A percentile compares a stretch with the other conserved stretches of the same genome.
phyloP scores from a whole-genome alignment of 441 rosid species.

The Erodium texanum region DNA sequence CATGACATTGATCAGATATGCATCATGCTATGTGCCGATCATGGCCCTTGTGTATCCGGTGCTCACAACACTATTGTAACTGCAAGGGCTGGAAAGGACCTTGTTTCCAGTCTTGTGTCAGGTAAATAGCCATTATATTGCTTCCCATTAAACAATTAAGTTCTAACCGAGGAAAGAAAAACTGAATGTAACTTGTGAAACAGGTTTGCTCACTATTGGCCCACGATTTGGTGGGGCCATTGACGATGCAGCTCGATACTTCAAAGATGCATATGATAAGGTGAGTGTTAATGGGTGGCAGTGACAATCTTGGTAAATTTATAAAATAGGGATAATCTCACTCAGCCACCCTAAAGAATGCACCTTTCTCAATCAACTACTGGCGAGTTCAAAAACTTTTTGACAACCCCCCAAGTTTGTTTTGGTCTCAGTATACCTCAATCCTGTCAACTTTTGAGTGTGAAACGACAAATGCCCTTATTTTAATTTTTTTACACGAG shows the following conservation, averaged over 20 bases:
- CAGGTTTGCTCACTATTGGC: slow-evolving; percentile 85
- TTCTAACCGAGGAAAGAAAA: not conserved
- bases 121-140: slow-evolving; percentile 27
- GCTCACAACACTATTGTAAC: slow-evolving; percentile 96
- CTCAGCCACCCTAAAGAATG: too few relatives aligned
- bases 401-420: too few relatives aligned
- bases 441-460: too few relatives aligned
- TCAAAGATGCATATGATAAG: slow-evolving; percentile 88
- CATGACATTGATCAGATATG: slow-evolving; percentile 48
- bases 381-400: too few relatives aligned
- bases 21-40: slow-evolving; percentile 94
- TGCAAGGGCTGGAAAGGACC: slow-evolving; percentile 96
- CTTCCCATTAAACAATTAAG: too few relatives aligned
- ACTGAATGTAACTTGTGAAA: slow-evolving; percentile 1
- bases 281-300: slow-evolving; percentile 28
- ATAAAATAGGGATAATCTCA: too few relatives aligned
- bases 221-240: slow-evolving; percentile 98
- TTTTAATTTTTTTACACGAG: too few relatives aligned
- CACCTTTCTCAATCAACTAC: too few relatives aligned
- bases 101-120: slow-evolving; percentile 89
- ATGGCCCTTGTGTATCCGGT: slow-evolving; percentile 93
- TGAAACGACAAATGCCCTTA: too few relatives aligned
- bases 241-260: slow-evolving; percentile 93
- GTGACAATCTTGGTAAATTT: too few relatives aligned
- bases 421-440: too few relatives aligned